Evolutionary conservation across 768 basidiomycete genomes (phyloP), one percentile per base, ranked within the genome.

Genomic region (Psilocybe azurescens): DNA sequence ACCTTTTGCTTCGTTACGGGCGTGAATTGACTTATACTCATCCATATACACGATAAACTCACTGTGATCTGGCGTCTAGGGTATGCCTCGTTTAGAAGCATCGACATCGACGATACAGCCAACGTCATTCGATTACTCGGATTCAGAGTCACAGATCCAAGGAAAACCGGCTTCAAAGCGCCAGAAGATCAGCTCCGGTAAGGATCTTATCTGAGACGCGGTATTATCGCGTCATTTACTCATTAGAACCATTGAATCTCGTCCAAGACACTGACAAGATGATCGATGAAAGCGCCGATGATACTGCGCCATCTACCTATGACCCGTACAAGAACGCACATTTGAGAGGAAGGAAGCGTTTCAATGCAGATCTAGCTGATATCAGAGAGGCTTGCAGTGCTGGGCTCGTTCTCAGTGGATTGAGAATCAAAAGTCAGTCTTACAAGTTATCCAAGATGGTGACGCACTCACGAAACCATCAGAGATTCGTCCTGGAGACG

Each of bases 401-500:
- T 24, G 79, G 81, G 3, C 72, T 82, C 57, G 65, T 68, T 49
- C 59, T 77, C 6, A 71, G 77, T 47, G 78, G 77, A 4, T 69
- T 85, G 59, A 69, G 69, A 38, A 60, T 87, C 30, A 75, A 74
- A 57, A 74, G 87, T 86, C 63, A 46, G 67, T 59, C 9, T 18
- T 36, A 46, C n/a, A 33, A 79, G 73, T 18, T 20, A 39, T 16
- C 44, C 47, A 18, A 29, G 47, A 6, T 14, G 33, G n/a, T 47
- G 28, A 14, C 48, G 11, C 62, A 62, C 33, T 56, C n/a, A 46
- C 49, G 24, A 16, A 13, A 14, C 18, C 51, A 16, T 14, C 68
- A 90, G 88, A 72, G 54, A 69, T 88, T n/a, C 70, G 74, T 30
- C 49, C 78, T 28, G 87, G 87, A 29, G 88, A 89, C 29, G 88